These are phyloP conservation scores for Daldinia childiae DNA, from an alignment of 495 filamentous ascomycete genomes.

Conservation along the genomic window DNA sequence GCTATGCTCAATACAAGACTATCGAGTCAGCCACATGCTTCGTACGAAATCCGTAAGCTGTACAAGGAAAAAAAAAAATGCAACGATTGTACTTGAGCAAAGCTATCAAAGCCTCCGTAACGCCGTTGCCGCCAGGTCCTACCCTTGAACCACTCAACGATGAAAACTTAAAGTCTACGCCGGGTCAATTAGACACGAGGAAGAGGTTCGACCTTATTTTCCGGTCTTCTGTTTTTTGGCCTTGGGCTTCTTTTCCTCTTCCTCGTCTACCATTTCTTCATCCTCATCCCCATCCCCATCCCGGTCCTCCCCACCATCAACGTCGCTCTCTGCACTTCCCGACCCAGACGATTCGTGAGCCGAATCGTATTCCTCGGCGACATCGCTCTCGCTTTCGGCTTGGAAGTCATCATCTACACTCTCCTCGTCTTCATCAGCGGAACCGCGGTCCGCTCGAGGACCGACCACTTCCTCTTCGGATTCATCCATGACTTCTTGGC, in stretches of 20 bases:
- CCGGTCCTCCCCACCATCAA: conserved; percentile 50
- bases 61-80: conserved; percentile 7
- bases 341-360: conserved; percentile 86
- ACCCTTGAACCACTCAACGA: conserved; percentile 25
- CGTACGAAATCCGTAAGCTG: background rate
- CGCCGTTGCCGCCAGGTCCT: conserved; percentile 33
- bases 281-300: conserved; percentile 45
- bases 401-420: conserved; percentile 96
- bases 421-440: conserved; percentile 95
- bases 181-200: conserved; percentile 3
- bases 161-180: conserved; percentile 23
- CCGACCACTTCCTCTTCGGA: conserved; percentile 86
- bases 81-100: conserved; percentile 6
- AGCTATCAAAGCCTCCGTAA: conserved; percentile 28
- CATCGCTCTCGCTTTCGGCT: conserved; percentile 88
- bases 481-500: conserved; percentile 76
- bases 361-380: conserved; percentile 95
- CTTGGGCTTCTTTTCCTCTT: conserved; percentile 55
- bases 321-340: conserved; percentile 66
- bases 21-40: background rate
- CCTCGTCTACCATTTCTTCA: conserved; percentile 45
- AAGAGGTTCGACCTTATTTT: conserved; percentile 22
- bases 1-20: conserved; percentile 1
- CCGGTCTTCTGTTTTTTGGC: conserved; percentile 60
- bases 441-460: conserved; percentile 80